Conservation (phyloP, 176 grass and related monocot genomes). For the Oryza punctata region DNA sequence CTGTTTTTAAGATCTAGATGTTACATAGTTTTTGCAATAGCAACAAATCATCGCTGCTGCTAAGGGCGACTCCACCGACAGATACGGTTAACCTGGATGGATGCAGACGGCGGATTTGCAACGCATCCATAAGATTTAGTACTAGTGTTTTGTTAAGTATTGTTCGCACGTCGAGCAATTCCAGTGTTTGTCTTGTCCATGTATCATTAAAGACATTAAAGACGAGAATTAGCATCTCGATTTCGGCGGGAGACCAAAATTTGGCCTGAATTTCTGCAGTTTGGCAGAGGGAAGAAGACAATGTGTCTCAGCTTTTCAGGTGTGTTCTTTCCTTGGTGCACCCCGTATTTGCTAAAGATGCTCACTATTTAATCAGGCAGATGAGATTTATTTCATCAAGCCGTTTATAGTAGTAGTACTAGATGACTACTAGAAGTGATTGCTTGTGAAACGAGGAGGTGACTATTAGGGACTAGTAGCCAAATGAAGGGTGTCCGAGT, state of each 20-base stretch:
- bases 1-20: background rate
- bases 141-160: background rate
- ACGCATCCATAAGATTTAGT: background rate
- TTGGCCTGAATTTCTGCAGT: slow-evolving; percentile 28
- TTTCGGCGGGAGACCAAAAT: slow-evolving; percentile 12
- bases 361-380: background rate
- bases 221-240: slow-evolving; percentile 35
- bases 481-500: background rate
- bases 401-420: no score
- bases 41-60: background rate
- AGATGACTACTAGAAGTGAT: background rate
- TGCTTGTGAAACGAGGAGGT: background rate
- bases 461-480: background rate
- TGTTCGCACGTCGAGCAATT: background rate
- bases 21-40: background rate
- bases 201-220: slow-evolving; percentile 33
- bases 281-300: slow-evolving; percentile 13
- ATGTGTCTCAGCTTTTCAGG: slow-evolving; percentile 33
- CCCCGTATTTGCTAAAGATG: background rate
- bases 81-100: background rate
- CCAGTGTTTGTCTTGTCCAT: background rate
- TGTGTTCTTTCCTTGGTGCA: background rate
- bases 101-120: background rate
- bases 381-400: background rate
- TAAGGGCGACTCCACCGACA: slow-evolving; percentile 22